Evolutionary conservation across 2,329 filamentous ascomycete species (phyloP).

Genomic region (Nemania sp.): DNA sequence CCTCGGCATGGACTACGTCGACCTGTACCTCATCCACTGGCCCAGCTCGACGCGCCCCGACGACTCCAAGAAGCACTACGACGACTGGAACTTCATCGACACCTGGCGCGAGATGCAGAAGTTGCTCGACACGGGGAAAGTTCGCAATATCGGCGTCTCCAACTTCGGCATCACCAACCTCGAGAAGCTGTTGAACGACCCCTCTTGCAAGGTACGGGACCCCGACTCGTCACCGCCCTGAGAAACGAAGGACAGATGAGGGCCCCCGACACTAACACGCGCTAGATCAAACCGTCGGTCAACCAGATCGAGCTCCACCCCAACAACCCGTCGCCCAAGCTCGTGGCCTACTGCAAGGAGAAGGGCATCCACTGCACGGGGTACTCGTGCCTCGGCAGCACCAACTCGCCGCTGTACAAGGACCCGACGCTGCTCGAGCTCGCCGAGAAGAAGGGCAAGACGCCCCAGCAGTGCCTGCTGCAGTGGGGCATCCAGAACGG

Average conservation of each 20-base stretch:
- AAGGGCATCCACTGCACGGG: constrained; percentile 78
- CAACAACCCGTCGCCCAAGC: constrained; percentile 79
- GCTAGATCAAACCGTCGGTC: constrained; percentile 65
- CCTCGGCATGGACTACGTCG: constrained; percentile 67
- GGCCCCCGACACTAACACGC: neutral
- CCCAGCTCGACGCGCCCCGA: constrained; percentile 66
- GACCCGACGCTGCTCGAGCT: constrained; percentile 66
- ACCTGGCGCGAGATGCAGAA: constrained; percentile 77
- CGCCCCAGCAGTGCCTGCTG: constrained; percentile 75
- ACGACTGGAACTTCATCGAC: constrained; percentile 82
- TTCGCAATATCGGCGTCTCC: constrained; percentile 80
- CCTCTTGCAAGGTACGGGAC: constrained; percentile 60
- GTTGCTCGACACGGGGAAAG: constrained; percentile 69
- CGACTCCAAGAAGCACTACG: constrained; percentile 68
- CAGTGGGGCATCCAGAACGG: constrained; percentile 82
- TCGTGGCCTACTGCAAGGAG: constrained; percentile 71
- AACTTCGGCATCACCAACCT: constrained; percentile 85
- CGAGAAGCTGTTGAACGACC: constrained; percentile 73
- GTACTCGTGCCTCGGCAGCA: constrained; percentile 75
- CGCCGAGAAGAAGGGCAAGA: constrained; percentile 69
- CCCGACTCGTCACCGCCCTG: constrained; percentile 3
- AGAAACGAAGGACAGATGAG: neutral
- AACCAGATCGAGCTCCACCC: constrained; percentile 86
- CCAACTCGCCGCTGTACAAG: constrained; percentile 71
- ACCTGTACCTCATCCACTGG: constrained; percentile 76